Evolutionary conservation across 176 grass and related monocot genomes (phyloP), one percentile per base, ranked within the genome.

Genomic region (Melocanna baccifera): DNA sequence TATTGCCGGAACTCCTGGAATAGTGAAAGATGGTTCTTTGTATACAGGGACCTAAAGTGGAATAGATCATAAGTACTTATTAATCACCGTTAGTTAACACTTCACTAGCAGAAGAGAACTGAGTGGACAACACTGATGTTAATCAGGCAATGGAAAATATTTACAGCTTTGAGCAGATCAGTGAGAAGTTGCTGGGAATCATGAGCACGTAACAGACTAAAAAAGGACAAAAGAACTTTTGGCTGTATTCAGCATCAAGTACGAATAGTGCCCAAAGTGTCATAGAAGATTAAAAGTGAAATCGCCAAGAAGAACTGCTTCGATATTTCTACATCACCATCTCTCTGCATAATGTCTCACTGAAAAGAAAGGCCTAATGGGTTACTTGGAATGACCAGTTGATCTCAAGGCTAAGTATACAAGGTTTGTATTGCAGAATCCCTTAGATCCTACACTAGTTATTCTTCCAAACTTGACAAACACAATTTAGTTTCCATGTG

Each of bases 1-100:
- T 83, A 96, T 99, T 84, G 86, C 90, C 51, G 93, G 87, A 71
- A 86, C 86, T 80, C 96, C 96, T 71, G 91, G 86, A 83, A 96
- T 90, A 53, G 85, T 85, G 41, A 89, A 81, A 77, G 91, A 91
- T 78, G 93, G 89, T 41, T 98, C 93, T 84, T 95, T 95, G 78
- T 91, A 91, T 78, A 96, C 91, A 94, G 93, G 89, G 34, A 94
- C 88, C 93, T 95, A 75, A 71, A 75, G 51, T 71, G 58, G 56
- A 69, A 66, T 42, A 23, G 19, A 79, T 19, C 32, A 30, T 43
- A 70, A 32, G 37, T 34, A 65, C 40, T 62, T 19, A 77, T 65
- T 73, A 77, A 76, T 11, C 46, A 73, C 36, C 53, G 66, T 58
- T 57, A 75, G 32, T 59, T 23, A 45, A 81, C 46, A 84, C 28